These are phyloP conservation scores for apple (Malus domestica) DNA, from an alignment of 306 rosid species.

Conservation along the genomic window ASM211411v1 NC_041792.1:19202907-19203406, in stretches of 20 bases:
- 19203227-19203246: slow-evolving; percentile 5
- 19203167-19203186: background rate
- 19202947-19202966: too few species aligned
- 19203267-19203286: slow-evolving; percentile 22
- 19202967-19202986: too few species aligned
- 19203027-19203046: too few species aligned
- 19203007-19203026: too few species aligned
- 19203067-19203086: background rate
- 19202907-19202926: rapidly evolving
- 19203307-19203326: slow-evolving; percentile 23
- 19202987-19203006: too few species aligned
- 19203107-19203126: background rate
- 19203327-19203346: slow-evolving; percentile 39
- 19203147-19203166: background rate
- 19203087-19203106: background rate
- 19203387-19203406: background rate
- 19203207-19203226: slow-evolving; percentile 7
- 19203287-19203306: slow-evolving; percentile 19
- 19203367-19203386: slow-evolving; percentile 16
- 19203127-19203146: background rate
- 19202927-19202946: too few species aligned
- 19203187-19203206: background rate
- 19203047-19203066: too few species aligned
- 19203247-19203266: slow-evolving; percentile 13
- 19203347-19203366: slow-evolving; percentile 5